Evolutionary conservation across 202 grass and related monocot species (phyloP).

Genomic region (Panicum virgatum): DNA sequence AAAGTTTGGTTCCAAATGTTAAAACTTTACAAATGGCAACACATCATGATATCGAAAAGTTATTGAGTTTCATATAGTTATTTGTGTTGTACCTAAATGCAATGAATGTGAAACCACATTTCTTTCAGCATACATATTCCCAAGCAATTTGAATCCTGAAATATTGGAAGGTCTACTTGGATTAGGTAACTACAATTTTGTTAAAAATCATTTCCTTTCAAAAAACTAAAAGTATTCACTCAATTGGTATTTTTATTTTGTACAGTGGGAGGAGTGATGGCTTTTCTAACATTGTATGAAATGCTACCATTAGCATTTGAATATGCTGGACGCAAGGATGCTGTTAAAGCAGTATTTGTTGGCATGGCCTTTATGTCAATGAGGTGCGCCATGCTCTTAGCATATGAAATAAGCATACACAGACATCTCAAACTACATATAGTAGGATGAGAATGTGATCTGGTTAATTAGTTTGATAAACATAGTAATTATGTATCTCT

Average conservation of each 20-base stretch:
- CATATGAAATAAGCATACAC: background rate
- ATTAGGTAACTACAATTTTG: conserved; percentile 61
- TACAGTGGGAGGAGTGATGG: conserved; percentile 92
- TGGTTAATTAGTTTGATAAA: background rate
- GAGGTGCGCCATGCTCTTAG: conserved; percentile 57
- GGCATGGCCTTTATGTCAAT: conserved; percentile 99
- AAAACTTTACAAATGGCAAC: background rate
- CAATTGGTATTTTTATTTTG: conserved; percentile 18
- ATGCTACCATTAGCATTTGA: conserved; percentile 92
- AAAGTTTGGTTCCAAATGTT: background rate
- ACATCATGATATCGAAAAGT: background rate
- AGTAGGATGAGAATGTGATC: background rate
- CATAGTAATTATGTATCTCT: background rate
- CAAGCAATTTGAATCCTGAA: conserved; percentile 86
- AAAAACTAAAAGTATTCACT: background rate
- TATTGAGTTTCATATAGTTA: background rate
- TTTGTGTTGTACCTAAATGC: conserved; percentile 15
- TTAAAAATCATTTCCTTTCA: background rate
- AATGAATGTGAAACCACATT: conserved; percentile 8
- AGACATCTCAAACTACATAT: background rate
- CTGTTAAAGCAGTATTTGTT: conserved; percentile 92
- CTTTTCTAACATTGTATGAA: conserved; percentile 90
- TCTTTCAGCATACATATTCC: conserved; percentile 85
- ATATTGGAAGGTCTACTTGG: conserved; percentile 98
- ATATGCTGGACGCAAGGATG: conserved; percentile 90